Base-by-base conservation (phyloP, 176 grass and related monocot genomes). In the Carex kokanica region DNA sequence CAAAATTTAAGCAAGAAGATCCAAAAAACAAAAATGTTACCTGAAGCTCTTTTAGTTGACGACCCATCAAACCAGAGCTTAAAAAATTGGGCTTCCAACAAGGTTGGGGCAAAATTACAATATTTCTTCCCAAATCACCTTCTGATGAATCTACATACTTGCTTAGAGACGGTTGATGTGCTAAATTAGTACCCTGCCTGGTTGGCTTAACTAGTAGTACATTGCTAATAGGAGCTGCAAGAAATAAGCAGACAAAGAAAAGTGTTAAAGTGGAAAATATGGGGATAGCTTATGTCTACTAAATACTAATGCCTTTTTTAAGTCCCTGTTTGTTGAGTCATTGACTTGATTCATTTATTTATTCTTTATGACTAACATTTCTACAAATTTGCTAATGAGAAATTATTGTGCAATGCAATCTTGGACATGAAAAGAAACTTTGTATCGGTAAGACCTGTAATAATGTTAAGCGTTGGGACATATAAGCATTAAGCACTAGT, bases 71-170 rank as follows among this genome's bases (percentile, higher is more conserved):
- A 64, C 59, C 20, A 12, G 78, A 61, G 29, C 78, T 81, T 14
- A 81, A 81, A 81, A 43, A 81, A 81, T 63, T 61, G 59, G 57
- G 57, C 18, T 81, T 81, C 78, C 78, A 81, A 60, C 54, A 81
- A 81, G 78, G 78, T 18, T 61, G 78, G 34, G 78, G 29, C 57
- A 81, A 45, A 81, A 81, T 81, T 47, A 81, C 55, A 43, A 15
- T 16, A 81, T 81, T 81, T 59, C 51, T 41, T 60, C 31, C 78
- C 23, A 40, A 81, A 81, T 81, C 29, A 41, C 31, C 58, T 60
- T 81, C 78, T 20, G n/a, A 61, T 45, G 18, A 63, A 40, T 81
- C 78, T 40, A 81, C 59, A 47, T 81, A 63, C 59, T 81, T 81
- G 38, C 55, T 81, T 81, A 81, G 59, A 81, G 56, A 38, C 18